A percentile compares a stretch with the other conserved stretches of the same genome.
These are phyloP conservation scores for Curvularia spicifera DNA, from an alignment of 2,329 filamentous ascomycete species.

Conservation along the genomic window DNA sequence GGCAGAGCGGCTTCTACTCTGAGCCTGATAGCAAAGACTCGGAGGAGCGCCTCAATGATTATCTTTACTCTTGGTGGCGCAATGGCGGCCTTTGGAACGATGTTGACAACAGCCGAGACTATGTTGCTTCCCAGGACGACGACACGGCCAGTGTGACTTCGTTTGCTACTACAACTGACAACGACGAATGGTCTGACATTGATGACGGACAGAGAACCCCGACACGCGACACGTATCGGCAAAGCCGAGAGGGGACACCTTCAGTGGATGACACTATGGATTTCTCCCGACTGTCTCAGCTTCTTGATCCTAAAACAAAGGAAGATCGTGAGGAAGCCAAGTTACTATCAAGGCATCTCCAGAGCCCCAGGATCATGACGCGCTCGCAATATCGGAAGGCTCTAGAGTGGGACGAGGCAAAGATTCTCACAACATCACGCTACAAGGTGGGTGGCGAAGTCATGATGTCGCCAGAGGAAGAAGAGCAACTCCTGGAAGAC, in stretches of 20 bases:
- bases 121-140: conserved; percentile 68
- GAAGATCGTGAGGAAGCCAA: conserved; percentile 83
- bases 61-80: conserved; percentile 85
- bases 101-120: conserved; percentile 81
- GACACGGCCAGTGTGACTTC: conserved; percentile 86
- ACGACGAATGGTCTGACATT: conserved; percentile 48
- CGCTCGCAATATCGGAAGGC: conserved; percentile 76
- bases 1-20: conserved; percentile 42
- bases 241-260: conserved; percentile 62
- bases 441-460: conserved; percentile 33
- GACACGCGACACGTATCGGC: conserved; percentile 67
- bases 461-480: conserved; percentile 56
- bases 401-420: conserved; percentile 71
- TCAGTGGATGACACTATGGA: conserved; percentile 58
- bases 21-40: conserved; percentile 43
- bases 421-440: conserved; percentile 63
- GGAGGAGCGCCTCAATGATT: conserved; percentile 73
- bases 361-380: conserved; percentile 75
- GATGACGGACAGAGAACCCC: conserved; percentile 70
- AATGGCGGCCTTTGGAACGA: conserved; percentile 84
- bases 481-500: conserved; percentile 64
- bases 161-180: conserved; percentile 59
- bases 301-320: conserved; percentile 78
- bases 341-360: conserved; percentile 79
- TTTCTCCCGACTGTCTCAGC: conserved; percentile 72